These are phyloP conservation scores for Adansonia digitata DNA, from an alignment of 345 rosid species.

Conservation along the genomic window DNA sequence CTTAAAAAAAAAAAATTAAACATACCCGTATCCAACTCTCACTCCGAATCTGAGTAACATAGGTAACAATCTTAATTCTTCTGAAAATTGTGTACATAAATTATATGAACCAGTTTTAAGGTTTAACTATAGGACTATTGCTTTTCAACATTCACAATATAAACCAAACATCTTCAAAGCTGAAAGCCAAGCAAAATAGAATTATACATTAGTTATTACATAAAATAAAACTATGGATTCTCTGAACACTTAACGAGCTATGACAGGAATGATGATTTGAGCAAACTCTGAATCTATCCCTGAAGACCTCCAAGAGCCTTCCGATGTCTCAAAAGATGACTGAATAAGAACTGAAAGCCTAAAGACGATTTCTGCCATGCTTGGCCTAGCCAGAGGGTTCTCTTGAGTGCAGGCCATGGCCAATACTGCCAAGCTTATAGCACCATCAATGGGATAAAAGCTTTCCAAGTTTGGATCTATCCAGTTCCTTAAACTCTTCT, in stretches of 20 bases:
- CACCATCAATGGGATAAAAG: slow-evolving; percentile 42
- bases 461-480: slow-evolving; percentile 53
- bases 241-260: slow-evolving; percentile 27
- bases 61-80: too few relatives aligned
- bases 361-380: slow-evolving; percentile 60
- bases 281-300: slow-evolving; percentile 33
- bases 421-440: slow-evolving; percentile 40
- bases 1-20: too few relatives aligned
- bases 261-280: slow-evolving; percentile 34
- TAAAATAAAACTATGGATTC: background rate
- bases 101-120: background rate
- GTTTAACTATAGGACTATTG: background rate
- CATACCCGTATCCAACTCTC: too few relatives aligned
- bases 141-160: too few relatives aligned
- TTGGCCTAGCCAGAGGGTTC: slow-evolving; percentile 46
- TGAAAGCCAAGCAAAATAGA: background rate
- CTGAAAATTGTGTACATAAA: too few relatives aligned
- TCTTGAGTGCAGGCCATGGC: slow-evolving; percentile 49
- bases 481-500: slow-evolving; percentile 32
- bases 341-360: slow-evolving; percentile 45
- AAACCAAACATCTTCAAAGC: background rate
- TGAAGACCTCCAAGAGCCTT: slow-evolving; percentile 37
- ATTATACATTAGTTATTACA: background rate
- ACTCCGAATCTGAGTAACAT: too few relatives aligned
- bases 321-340: slow-evolving; percentile 29